Base-by-base conservation (phyloP, 2,329 filamentous ascomycete genomes). In the Alternaria ventricosa region DNA sequence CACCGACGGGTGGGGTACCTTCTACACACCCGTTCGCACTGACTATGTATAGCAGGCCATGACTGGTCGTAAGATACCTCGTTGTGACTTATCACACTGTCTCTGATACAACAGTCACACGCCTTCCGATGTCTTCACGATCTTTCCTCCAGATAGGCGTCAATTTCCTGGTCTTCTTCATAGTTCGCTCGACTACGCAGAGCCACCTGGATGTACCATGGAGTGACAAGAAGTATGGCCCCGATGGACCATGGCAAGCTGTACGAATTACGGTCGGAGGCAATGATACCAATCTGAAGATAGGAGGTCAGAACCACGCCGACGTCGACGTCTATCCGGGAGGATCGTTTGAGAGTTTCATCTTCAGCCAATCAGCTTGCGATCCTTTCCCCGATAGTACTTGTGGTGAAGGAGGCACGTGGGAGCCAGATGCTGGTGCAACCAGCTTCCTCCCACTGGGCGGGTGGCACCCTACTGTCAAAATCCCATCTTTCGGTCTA, bases 201-300 rank as follows among this genome's bases (percentile, higher is more conserved):
- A 3, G 44, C 20, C n/a, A 46, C 44, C 22, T 23, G 4, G 44
- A 12, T 2, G 78, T 80, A 5, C 62, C 65, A 25, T 72, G 70
- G 67, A 69, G 63, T 43, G 28, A 28, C 3, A 23, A 57, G 11
- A 53, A 50, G 4, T 70, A 66, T 30, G 69, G 67, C 1, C 69
- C 69, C 3, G 69, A 71, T 62, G 70, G 70, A 5, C 69, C 67
- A 4, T 72, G 67, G 67, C 69, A 72, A 13, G 67, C 67, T 5
- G 63, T 71, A 8, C 53, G 44, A 11, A 55, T 65, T 25, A 62
- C 43, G 15, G 46, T 67, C 20, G 66, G 66, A 28, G 64, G 64
- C 20, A 20, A 46, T 6, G 44, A 46, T 1, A 59, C 28, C 28
- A 30, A 18, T 33, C 51, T n/a, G 5, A 12, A 12, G 4, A 46